These are phyloP conservation scores for Artemisia tridentata DNA, from an alignment of 129 eudicot species.

Conservation along the genomic window DNA sequence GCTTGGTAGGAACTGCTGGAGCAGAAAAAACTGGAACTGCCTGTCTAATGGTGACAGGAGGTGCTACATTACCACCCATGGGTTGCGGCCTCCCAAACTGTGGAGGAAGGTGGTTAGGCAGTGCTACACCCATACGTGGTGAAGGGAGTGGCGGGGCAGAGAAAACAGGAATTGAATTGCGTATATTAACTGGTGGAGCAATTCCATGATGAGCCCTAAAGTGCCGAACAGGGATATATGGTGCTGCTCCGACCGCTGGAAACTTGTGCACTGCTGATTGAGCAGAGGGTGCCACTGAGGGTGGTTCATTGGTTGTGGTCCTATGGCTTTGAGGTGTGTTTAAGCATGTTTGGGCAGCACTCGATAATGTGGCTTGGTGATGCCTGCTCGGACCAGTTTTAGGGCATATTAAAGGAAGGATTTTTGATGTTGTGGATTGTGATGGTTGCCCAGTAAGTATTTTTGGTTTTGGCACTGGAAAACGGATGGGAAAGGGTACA, in stretches of 20 bases:
- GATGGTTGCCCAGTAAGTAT: conserved; percentile 42
- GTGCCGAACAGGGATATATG: conserved; percentile 75
- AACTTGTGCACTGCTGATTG: conserved; percentile 50
- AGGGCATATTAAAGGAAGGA: conserved; percentile 74
- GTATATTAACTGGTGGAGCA: conserved; percentile 78
- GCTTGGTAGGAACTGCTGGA: conserved; percentile 22
- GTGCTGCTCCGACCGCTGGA: conserved; percentile 81
- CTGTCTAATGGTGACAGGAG: conserved; percentile 43
- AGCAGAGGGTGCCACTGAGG: background rate
- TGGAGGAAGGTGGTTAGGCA: conserved; percentile 35
- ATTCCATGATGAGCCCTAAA: conserved; percentile 50
- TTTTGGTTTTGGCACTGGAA: conserved; percentile 56
- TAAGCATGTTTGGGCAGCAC: conserved; percentile 5
- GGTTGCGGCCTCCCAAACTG: conserved; percentile 35
- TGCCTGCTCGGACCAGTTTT: conserved; percentile 36
- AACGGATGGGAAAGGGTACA: conserved; percentile 63
- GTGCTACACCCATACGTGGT: conserved; percentile 39
- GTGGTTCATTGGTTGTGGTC: conserved; percentile 24
- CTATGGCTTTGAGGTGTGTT: conserved; percentile 31
- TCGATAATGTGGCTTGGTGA: conserved; percentile 22
- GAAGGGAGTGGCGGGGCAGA: conserved; percentile 70
- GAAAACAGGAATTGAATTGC: conserved; percentile 65
- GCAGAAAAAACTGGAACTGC: conserved; percentile 24
- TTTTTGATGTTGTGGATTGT: conserved; percentile 60
- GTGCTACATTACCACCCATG: conserved; percentile 30